Percentiles rank a stretch among this genome's conserved stretches.
These are phyloP conservation scores for Chrysanthemum makinoi DNA, from an alignment of 129 eudicot genomes.

Conservation along the genomic window DNA sequence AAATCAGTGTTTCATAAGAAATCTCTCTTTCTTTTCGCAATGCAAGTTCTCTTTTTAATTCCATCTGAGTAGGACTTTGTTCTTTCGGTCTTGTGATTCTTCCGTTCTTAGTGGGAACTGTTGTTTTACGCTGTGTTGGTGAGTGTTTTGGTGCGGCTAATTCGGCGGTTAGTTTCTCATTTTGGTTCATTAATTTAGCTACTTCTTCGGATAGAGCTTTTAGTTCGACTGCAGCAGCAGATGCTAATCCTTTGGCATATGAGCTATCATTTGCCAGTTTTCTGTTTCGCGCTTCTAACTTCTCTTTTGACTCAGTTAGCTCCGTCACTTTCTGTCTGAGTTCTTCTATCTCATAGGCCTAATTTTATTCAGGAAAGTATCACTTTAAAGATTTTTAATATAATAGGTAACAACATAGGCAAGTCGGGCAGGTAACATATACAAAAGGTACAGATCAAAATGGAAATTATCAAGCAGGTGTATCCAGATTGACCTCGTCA, in stretches of 20 bases:
- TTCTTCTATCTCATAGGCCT: constrained; percentile 76
- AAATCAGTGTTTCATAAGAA: constrained; percentile 62
- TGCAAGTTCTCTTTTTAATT: constrained; percentile 73
- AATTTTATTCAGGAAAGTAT: constrained; percentile 1
- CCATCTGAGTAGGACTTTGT: constrained; percentile 48
- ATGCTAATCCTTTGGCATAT: constrained; percentile 96
- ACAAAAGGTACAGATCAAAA: neutral
- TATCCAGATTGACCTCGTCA: neutral
- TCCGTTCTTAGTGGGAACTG: constrained; percentile 48
- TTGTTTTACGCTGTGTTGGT: constrained; percentile 47
- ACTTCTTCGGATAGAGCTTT: constrained; percentile 91
- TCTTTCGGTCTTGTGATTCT: constrained; percentile 53
- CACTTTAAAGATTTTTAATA: neutral
- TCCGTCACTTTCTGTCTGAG: constrained; percentile 55
- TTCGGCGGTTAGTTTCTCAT: constrained; percentile 51
- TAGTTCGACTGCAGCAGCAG: constrained; percentile 97
- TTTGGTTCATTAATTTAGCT: constrained; percentile 93
- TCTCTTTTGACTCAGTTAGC: constrained; percentile 56
- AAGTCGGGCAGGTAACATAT: neutral
- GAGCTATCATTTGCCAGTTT: constrained; percentile 91
- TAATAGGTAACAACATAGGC: neutral
- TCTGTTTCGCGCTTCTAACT: constrained; percentile 66
- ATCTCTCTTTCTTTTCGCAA: constrained; percentile 72
- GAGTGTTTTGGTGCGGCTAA: constrained; percentile 59
- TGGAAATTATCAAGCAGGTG: neutral